phyloP scores from a whole-genome alignment of 192 early-diverging fungal species.

The Coemansia sp. region DNA sequence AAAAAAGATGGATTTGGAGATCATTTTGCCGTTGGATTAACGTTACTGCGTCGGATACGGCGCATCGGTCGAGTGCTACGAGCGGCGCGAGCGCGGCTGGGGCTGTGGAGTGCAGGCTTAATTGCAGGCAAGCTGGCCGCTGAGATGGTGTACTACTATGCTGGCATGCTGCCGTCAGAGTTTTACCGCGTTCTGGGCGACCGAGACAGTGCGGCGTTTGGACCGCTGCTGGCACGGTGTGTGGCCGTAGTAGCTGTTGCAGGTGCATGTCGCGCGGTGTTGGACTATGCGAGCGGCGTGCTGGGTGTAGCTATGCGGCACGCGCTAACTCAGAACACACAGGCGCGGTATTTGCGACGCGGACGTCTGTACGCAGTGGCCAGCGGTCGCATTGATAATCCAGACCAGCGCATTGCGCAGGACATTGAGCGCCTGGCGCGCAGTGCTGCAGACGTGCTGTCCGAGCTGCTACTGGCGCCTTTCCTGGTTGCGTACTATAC shows the following conservation, averaged over 20 bases:
- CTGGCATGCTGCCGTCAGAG: conserved; percentile 68
- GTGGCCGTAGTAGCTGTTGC: conserved; percentile 59
- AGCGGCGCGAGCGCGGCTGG: conserved; percentile 19
- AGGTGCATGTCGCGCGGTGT: conserved; percentile 60
- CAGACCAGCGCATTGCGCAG: conserved; percentile 88
- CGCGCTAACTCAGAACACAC: conserved; percentile 63
- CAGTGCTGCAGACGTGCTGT: conserved; percentile 52
- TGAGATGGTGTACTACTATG: conserved; percentile 60
- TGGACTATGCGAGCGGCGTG: conserved; percentile 62
- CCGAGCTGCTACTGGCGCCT: conserved; percentile 70
- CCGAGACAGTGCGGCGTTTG: conserved; percentile 64
- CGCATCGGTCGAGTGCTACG: conserved; percentile 23
- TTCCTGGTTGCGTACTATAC: conserved; percentile 79
- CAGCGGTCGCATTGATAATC: conserved; percentile 65
- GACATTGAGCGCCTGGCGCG: conserved; percentile 79
- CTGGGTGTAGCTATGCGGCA: conserved; percentile 64
- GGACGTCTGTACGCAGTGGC: conserved; percentile 62
- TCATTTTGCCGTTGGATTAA: conserved; percentile 31
- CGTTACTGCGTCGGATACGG: conserved; percentile 27
- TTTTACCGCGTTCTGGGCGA: conserved; percentile 74
- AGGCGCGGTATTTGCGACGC: conserved; percentile 61
- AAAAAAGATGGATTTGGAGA: neutral
- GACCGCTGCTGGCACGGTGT: conserved; percentile 56
- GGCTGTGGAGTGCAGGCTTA: conserved; percentile 23
- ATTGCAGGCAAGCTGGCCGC: conserved; percentile 29